Evolutionary conservation across 2,329 filamentous ascomycete genomes (phyloP).

Genomic region (Pezicula rhizophila): DNA sequence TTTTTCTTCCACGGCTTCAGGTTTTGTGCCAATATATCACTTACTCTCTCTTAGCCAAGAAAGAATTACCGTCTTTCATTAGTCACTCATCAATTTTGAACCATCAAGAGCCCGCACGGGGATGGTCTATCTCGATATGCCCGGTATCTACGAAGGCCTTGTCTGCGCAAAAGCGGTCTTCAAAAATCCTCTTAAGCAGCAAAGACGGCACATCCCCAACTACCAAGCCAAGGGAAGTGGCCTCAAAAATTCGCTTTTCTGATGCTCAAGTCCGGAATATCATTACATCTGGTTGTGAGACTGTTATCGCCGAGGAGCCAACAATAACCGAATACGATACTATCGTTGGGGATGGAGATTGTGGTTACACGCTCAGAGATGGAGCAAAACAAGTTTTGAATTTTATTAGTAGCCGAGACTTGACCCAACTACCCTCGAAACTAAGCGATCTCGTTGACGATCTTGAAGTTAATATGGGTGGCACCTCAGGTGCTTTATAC

Average conservation of each 20-base stretch:
- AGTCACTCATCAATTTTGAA: constrained; percentile 18
- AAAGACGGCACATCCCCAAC: background rate
- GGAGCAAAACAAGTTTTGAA: constrained; percentile 27
- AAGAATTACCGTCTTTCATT: constrained; percentile 12
- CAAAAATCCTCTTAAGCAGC: constrained; percentile 5
- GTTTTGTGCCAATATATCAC: background rate
- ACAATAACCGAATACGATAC: constrained; percentile 46
- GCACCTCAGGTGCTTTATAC: constrained; percentile 27
- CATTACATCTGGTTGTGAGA: constrained; percentile 16
- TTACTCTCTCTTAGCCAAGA: constrained; percentile 8
- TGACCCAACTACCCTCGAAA: constrained; percentile 12
- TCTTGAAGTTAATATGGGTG: constrained; percentile 26
- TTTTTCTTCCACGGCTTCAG: background rate
- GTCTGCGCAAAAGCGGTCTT: constrained; percentile 7
- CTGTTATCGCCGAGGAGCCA: constrained; percentile 35
- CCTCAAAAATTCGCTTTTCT: constrained; percentile 9
- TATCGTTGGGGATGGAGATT: constrained; percentile 28
- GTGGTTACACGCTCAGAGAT: constrained; percentile 23
- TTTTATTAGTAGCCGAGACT: constrained; percentile 12
- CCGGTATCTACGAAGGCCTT: constrained; percentile 10
- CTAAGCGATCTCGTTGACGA: constrained; percentile 21
- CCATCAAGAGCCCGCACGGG: constrained; percentile 12
- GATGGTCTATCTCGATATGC: constrained; percentile 21
- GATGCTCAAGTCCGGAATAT: constrained; percentile 13
- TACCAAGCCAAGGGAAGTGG: constrained; percentile 2